phyloP scores from a whole-genome alignment of 2,329 filamentous ascomycete species.

The Metarhizium anisopliae region DNA sequence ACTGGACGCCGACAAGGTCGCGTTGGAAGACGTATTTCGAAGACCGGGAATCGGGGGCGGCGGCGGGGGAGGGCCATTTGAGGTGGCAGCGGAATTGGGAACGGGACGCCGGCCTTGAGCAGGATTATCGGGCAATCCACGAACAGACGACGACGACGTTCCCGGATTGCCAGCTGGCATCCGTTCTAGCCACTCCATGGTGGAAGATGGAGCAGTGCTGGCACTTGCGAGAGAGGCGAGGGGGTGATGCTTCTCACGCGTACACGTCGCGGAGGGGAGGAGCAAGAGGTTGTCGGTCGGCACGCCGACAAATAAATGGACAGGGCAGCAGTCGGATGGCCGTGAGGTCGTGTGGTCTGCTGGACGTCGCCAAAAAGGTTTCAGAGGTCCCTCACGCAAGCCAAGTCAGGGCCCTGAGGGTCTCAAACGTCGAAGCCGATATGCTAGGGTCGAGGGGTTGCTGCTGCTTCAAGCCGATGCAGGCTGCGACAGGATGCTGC shows the following conservation, averaged over 20 bases:
- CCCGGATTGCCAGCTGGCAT: constrained; percentile 14
- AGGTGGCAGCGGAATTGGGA: constrained; percentile 27
- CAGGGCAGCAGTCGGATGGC: neutral
- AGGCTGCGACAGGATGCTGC: constrained; percentile 17
- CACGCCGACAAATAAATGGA: neutral
- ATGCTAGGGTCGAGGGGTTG: neutral
- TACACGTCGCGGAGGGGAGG: constrained; percentile 4
- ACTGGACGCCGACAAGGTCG: constrained; percentile 38
- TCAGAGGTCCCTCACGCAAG: constrained; percentile 19
- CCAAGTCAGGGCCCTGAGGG: constrained; percentile 9
- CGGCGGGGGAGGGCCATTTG: constrained; percentile 28
- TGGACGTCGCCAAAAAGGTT: constrained; percentile 14
- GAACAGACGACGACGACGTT: constrained; percentile 15
- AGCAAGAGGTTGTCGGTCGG: neutral
- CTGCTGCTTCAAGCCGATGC: constrained; percentile 18
- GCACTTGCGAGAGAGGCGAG: constrained; percentile 7
- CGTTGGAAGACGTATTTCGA: constrained; percentile 36
- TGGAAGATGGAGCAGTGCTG: constrained; percentile 11
- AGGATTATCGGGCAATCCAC: constrained; percentile 33
- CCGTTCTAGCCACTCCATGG: constrained; percentile 27
- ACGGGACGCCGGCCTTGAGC: constrained; percentile 29
- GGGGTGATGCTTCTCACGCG: constrained; percentile 2
- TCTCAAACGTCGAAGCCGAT: constrained; percentile 12
- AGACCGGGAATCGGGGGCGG: constrained; percentile 38
- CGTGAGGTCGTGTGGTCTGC: neutral